Conservation (phyloP, 495 filamentous ascomycete genomes). For the Massariosphaeria phaeospora region DNA sequence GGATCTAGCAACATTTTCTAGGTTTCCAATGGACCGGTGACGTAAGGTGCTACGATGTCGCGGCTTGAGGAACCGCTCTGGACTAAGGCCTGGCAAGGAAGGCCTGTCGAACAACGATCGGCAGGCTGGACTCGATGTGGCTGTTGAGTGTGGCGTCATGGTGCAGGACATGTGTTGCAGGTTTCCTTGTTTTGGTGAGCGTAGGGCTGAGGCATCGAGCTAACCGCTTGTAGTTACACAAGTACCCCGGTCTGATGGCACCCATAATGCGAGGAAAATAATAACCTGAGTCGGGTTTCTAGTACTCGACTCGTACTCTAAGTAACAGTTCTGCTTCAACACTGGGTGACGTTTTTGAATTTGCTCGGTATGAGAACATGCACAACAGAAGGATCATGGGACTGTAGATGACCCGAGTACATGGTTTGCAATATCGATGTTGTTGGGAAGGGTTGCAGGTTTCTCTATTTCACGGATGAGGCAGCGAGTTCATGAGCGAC, state of each 20-base stretch:
- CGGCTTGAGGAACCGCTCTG: background rate
- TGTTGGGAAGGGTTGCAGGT: slow-evolving; percentile 9
- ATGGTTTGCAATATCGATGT: slow-evolving; percentile 17
- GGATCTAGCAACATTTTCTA: slow-evolving; percentile 8
- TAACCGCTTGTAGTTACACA: too few relatives aligned
- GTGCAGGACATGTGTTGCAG: slow-evolving; percentile 13
- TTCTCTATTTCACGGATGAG: slow-evolving; percentile 19
- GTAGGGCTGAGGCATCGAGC: too few relatives aligned
- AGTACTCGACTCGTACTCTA: background rate
- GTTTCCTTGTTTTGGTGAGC: too few relatives aligned
- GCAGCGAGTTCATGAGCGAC: slow-evolving; percentile 27
- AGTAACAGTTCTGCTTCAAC: slow-evolving; percentile 20
- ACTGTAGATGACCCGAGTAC: slow-evolving; percentile 18
- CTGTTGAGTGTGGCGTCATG: slow-evolving; percentile 26
- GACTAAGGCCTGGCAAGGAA: slow-evolving; percentile 16
- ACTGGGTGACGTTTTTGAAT: slow-evolving; percentile 29
- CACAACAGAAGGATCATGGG: slow-evolving; percentile 8
- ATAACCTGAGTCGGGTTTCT: background rate
- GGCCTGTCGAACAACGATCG: slow-evolving; percentile 7
- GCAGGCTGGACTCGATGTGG: background rate
- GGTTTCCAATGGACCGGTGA: slow-evolving; percentile 5
- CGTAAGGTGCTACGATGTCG: slow-evolving; percentile 13
- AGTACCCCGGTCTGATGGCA: background rate
- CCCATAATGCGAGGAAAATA: too few relatives aligned
- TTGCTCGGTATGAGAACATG: slow-evolving; percentile 28